Percentiles rank a stretch among this genome's conserved stretches.
phyloP scores from a whole-genome alignment of 805 yeast genomes.

The Kregervanrija delftensis region DNA sequence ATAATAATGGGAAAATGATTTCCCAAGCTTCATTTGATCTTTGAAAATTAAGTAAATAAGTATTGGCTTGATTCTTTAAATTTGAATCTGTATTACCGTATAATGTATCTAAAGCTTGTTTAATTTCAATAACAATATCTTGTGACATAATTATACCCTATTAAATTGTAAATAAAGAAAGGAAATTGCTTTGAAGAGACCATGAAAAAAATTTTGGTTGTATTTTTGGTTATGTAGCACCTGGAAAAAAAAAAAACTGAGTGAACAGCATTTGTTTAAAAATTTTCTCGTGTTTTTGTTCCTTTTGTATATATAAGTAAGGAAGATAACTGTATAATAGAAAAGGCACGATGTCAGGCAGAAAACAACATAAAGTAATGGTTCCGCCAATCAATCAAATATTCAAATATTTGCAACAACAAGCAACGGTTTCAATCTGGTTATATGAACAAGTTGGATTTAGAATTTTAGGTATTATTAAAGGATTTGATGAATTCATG shows the following conservation, averaged over 20 bases:
- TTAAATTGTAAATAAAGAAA: background rate
- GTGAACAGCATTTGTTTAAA: background rate
- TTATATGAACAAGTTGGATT: conserved; percentile 75
- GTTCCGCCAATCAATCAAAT: conserved; percentile 91
- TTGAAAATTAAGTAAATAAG: conserved; percentile 73
- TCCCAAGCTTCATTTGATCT: conserved; percentile 81
- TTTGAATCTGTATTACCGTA: conserved; percentile 27
- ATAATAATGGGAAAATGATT: conserved; percentile 50
- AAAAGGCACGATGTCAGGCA: conserved; percentile 29
- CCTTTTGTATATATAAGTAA: background rate
- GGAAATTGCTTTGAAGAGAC: background rate
- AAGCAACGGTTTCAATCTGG: conserved; percentile 78
- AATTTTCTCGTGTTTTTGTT: background rate
- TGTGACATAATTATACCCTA: background rate
- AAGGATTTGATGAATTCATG: conserved; percentile 98
- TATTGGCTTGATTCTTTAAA: conserved; percentile 40
- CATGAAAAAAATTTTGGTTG: too few species aligned
- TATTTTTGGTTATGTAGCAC: too few species aligned
- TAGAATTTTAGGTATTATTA: conserved; percentile 74
- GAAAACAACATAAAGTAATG: conserved; percentile 44
- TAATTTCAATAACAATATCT: conserved; percentile 20
- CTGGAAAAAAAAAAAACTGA: background rate
- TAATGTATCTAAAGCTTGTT: conserved; percentile 42
- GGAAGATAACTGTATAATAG: background rate
- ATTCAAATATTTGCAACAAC: conserved; percentile 80